phyloP scores from a whole-genome alignment of 1,284 basidiomycete genomes.

The Moesziomyces sp. region DNA sequence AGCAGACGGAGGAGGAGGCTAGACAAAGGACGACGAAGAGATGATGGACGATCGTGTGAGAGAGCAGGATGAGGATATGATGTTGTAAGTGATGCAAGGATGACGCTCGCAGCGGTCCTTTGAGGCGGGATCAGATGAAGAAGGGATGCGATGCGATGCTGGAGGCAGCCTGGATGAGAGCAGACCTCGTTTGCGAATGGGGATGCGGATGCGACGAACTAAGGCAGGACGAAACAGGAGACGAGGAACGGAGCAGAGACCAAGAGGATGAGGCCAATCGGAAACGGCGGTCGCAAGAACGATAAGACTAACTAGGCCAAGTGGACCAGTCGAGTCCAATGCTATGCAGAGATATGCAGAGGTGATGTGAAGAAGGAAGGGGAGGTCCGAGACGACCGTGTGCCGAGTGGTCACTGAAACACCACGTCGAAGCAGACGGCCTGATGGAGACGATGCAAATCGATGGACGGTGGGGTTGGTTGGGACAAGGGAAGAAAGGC shows the following conservation, averaged over 20 bases:
- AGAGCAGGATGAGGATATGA: background rate
- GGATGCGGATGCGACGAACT: too few species aligned
- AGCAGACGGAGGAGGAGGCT: background rate
- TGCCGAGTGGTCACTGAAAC: slow-evolving; percentile 21
- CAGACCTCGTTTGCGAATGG: too few species aligned
- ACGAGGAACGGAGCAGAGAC: too few species aligned
- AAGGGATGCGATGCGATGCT: slow-evolving; percentile 1
- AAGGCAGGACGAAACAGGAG: too few species aligned
- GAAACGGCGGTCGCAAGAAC: too few species aligned
- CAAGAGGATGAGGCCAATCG: too few species aligned
- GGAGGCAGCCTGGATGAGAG: background rate
- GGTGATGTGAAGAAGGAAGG: background rate
- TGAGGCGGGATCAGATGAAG: background rate
- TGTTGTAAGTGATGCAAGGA: background rate
- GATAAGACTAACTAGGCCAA: too few species aligned
- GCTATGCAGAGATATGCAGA: too few species aligned
- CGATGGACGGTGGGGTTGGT: slow-evolving; percentile 1
- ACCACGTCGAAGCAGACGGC: slow-evolving; percentile 22
- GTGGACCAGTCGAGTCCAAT: too few species aligned
- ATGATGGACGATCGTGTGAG: background rate
- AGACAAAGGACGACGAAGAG: slow-evolving; percentile 8
- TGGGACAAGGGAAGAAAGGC: too few species aligned
- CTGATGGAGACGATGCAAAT: slow-evolving; percentile 10
- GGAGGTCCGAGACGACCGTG: slow-evolving; percentile 2
- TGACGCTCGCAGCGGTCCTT: background rate